phyloP scores from a whole-genome alignment of 257 asterid genomes.

The Primulina huaijiensis region DNA sequence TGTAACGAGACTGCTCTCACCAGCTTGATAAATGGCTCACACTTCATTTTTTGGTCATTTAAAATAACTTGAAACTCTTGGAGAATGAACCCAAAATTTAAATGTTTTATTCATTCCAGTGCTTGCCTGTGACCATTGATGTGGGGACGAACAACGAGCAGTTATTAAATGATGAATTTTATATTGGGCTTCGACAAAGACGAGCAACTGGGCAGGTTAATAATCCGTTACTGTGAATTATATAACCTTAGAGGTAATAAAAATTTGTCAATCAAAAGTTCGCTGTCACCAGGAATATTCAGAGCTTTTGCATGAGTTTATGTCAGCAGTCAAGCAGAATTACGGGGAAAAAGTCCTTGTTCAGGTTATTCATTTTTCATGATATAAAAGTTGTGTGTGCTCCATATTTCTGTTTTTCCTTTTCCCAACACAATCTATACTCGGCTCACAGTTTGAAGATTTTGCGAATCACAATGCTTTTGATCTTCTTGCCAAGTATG shows the following conservation, averaged over 20 bases:
- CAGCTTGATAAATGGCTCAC: conserved; percentile 1
- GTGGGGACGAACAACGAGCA: conserved; percentile 81
- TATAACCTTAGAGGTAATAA: background rate
- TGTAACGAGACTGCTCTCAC: conserved; percentile 10
- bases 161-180: conserved; percentile 63
- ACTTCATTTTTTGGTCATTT: background rate
- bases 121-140: conserved; percentile 82
- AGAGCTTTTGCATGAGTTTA: conserved; percentile 73
- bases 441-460: conserved; percentile 67
- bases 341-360: conserved; percentile 83
- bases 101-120: conserved; percentile 36
- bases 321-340: conserved; percentile 77
- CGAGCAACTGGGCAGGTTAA: conserved; percentile 80
- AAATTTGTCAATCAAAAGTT: conserved; percentile 4
- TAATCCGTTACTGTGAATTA: conserved; percentile 20
- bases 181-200: conserved; percentile 64
- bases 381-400: conserved; percentile 4
- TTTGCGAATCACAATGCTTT: conserved; percentile 87
- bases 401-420: background rate
- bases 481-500: conserved; percentile 69
- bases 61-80: too few species aligned
- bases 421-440: conserved; percentile 3
- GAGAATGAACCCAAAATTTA: conserved; percentile 5
- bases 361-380: conserved; percentile 45
- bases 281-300: conserved; percentile 55